Conservation (phyloP, 2,329 filamentous ascomycete species). For the Penicillium sclerotiorum region DNA sequence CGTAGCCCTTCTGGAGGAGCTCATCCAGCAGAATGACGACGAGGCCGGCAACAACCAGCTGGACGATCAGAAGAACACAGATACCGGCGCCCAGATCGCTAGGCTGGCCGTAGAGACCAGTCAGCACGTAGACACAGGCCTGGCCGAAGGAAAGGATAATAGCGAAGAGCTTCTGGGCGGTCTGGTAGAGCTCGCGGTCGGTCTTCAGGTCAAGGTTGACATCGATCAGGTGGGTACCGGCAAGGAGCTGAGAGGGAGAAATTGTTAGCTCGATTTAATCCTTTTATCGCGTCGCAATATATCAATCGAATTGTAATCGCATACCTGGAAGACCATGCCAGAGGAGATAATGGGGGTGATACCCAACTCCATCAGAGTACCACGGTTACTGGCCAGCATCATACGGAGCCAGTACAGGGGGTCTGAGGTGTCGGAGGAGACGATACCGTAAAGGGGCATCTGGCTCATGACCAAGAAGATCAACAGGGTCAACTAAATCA, state of each 20-base stretch:
- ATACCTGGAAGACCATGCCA: slow-evolving; percentile 95
- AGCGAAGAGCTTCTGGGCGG: slow-evolving; percentile 96
- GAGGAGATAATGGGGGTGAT: slow-evolving; percentile 99
- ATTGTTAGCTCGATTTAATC: slow-evolving; percentile 18
- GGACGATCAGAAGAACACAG: slow-evolving; percentile 96
- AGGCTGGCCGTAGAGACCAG: slow-evolving; percentile 94
- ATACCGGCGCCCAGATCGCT: slow-evolving; percentile 96
- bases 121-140: slow-evolving; percentile 97
- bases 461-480: slow-evolving; percentile 99
- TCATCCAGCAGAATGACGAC: slow-evolving; percentile 99
- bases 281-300: background rate
- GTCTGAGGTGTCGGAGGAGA: slow-evolving; percentile 97
- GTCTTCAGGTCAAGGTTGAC: slow-evolving; percentile 99
- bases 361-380: slow-evolving; percentile 93
- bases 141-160: slow-evolving; percentile 98
- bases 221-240: slow-evolving; percentile 98
- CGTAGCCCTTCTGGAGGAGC: slow-evolving; percentile 98
- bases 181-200: slow-evolving; percentile 99
- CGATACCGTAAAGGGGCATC: slow-evolving; percentile 99
- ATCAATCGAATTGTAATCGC: slow-evolving; percentile 10
- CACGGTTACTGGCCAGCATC: slow-evolving; percentile 99
- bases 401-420: slow-evolving; percentile 99
- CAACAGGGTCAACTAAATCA: slow-evolving; percentile 73
- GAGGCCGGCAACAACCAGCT: slow-evolving; percentile 95
- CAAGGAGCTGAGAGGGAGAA: slow-evolving; percentile 67